A percentile compares a stretch with the other conserved stretches of the same genome.
These are phyloP conservation scores for Sphagnum contortum DNA, from an alignment of 225 moss, liverwort and hornwort genomes.

Conservation along the genomic window DNA sequence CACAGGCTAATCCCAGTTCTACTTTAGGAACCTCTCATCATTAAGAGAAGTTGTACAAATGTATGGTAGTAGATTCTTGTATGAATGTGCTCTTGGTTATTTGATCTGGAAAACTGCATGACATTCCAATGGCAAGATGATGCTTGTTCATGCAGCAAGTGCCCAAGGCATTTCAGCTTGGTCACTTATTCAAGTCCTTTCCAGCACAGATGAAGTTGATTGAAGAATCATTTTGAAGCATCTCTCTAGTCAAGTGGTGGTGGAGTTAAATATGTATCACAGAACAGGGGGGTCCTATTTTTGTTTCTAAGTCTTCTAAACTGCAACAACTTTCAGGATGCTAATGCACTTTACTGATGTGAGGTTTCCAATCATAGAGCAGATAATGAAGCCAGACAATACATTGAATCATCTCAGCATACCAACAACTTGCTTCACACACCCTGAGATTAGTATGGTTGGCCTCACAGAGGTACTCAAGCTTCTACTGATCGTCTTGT, in stretches of 20 bases:
- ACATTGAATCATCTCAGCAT: conserved; percentile 89
- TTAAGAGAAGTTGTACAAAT: no score
- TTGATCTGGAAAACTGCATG: no score
- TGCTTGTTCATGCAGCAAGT: conserved; percentile 98
- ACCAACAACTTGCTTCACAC: conserved; percentile 96
- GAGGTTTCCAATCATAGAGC: conserved; percentile 65
- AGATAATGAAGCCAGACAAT: conserved; percentile 84
- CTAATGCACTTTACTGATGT: not conserved
- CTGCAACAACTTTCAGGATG: no score
- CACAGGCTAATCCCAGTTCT: no score
- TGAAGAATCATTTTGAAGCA: no score
- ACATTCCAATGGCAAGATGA: conserved; percentile 95
- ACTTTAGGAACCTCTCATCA: no score
- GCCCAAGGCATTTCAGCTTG: conserved; percentile 96
- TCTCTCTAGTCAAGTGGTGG: no score
- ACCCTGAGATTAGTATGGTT: conserved; percentile 99
- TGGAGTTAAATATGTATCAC: no score
- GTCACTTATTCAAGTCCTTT: not conserved
- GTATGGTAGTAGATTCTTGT: no score
- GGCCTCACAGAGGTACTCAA: conserved; percentile 73
- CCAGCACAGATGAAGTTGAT: no score
- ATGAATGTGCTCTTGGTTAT: not conserved
- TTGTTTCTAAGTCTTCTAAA: no score
- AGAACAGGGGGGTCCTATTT: no score
- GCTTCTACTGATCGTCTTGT: not conserved